These are phyloP conservation scores for Syncephalastrum contaminatum DNA, from an alignment of 371 early-diverging fungal genomes.

Conservation along the genomic window DNA sequence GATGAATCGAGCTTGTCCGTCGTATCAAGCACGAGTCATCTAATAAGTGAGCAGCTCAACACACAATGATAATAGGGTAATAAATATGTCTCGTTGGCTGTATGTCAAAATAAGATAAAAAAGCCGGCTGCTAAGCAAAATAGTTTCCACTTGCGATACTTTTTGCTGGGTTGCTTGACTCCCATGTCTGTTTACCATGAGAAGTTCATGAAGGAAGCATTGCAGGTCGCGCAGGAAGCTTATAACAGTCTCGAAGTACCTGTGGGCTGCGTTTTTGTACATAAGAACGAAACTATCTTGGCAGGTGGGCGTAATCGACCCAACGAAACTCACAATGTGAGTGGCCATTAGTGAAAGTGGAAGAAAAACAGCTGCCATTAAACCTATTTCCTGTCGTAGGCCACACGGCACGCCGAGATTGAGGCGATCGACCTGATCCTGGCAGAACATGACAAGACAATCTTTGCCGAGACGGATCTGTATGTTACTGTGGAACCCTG, in stretches of 20 bases:
- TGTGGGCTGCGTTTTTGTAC: conserved; percentile 97
- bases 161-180: too few species aligned
- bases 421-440: conserved; percentile 85
- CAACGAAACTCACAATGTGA: conserved; percentile 86
- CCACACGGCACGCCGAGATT: conserved; percentile 91
- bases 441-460: conserved; percentile 23
- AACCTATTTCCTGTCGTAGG: conserved; percentile 43
- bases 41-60: too few species aligned
- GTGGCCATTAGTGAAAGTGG: not conserved
- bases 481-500: conserved; percentile 99
- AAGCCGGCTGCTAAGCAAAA: too few species aligned
- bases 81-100: too few species aligned
- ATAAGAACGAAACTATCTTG: conserved; percentile 55
- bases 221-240: conserved; percentile 78
- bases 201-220: conserved; percentile 38
- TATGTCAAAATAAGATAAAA: too few species aligned
- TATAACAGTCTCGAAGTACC: conserved; percentile 91
- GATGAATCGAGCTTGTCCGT: too few species aligned
- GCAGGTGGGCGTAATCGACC: conserved; percentile 82
- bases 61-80: too few species aligned
- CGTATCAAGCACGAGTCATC: too few species aligned
- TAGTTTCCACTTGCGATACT: too few species aligned
- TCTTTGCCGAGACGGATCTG: conserved; percentile 66
- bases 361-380: not conserved
- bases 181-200: conserved; percentile 30